Evolutionary conservation across 352 stramenopile species (phyloP).

Genomic region (Pythium apleroticum): DNA sequence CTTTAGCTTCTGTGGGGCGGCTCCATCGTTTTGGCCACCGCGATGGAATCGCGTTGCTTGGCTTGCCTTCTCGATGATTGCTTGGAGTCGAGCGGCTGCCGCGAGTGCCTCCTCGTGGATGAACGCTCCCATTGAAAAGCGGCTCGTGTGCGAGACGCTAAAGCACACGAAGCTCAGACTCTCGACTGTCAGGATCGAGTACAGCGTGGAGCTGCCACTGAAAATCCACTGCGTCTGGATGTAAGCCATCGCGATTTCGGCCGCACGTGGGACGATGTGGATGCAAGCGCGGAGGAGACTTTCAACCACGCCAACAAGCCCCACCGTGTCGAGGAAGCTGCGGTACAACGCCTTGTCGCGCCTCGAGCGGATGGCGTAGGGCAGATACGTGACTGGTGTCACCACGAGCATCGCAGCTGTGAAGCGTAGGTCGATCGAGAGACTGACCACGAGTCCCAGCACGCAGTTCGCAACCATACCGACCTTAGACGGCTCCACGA

Average conservation of each 20-base stretch:
- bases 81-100: background rate
- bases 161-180: background rate
- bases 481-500: background rate
- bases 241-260: background rate
- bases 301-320: background rate
- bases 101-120: background rate
- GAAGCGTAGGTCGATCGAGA: constrained; percentile 8
- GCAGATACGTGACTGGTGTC: background rate
- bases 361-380: background rate
- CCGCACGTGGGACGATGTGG: background rate
- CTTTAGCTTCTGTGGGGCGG: background rate
- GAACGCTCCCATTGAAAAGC: background rate
- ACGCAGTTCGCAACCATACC: background rate
- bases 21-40: background rate
- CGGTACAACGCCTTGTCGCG: constrained; percentile 9
- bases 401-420: background rate
- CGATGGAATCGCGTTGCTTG: background rate
- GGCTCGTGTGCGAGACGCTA: background rate
- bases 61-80: background rate
- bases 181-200: background rate
- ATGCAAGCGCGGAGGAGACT: background rate
- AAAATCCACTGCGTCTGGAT: constrained; percentile 6
- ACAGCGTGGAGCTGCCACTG: background rate
- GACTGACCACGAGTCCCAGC: background rate
- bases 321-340: background rate